Base-by-base conservation (phyloP, 371 early-diverging fungal species). In the Homolaphlyctis polyrhiza region DNA sequence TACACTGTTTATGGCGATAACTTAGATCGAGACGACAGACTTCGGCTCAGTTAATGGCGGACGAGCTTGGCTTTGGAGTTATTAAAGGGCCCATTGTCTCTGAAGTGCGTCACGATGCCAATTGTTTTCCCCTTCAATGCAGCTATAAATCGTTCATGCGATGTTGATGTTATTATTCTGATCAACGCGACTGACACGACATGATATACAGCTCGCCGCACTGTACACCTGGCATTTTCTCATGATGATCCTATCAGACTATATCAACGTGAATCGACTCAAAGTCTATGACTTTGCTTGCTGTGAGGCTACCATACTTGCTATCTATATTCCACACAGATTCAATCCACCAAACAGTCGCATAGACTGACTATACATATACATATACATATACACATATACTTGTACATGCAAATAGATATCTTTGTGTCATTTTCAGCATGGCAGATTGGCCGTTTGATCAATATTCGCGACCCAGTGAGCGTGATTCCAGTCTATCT, bases 401-500 rank as follows among this genome's bases (percentile, higher is more conserved):
- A n/a, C n/a, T n/a, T n/a, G n/a, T n/a, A n/a, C n/a, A n/a, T n/a
- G n/a, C n/a, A n/a, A n/a, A n/a, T 25, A 72, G 73, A 72, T 51
- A 35, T 66, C 11, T 69, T 65, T 58, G 1, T 54, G 6, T 35
- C 65, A 14, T 70, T 36, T 34, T 4, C 27, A 13, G 68, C 58
- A 8, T 43, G n/a, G 28, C 63, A 73, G 43, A 18, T 73, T 23
- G 58, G 64, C 8, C 61, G 74, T 13, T 36, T 73, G 6, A 36
- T 66, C 21, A 27, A 50, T 27, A 59, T 39, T 39, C 32, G 18
- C 28, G 55, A 71, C 45, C 64, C 66, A 21, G 36, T 55, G 35
- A 67, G 71, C 25, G 54, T 73, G 62, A 50, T 68, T 0, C 74
- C 74, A 2, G 32, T 73, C 13, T 71, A 71, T 32, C 66, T 72